Evolutionary conservation across 2,329 filamentous ascomycete species (phyloP).

Genomic region (Claviceps arundinis): DNA sequence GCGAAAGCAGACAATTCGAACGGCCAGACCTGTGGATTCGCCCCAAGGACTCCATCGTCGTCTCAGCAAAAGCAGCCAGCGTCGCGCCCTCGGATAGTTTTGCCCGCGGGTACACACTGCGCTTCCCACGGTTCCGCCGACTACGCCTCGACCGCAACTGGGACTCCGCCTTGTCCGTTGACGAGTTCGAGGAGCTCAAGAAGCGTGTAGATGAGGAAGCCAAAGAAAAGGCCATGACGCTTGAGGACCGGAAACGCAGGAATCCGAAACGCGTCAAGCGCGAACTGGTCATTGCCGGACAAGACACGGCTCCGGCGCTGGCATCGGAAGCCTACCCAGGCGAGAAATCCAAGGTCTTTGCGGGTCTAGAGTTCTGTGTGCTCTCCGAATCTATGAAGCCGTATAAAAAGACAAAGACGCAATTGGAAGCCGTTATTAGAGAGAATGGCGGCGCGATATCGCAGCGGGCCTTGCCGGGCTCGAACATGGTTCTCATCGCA

Average conservation of each 20-base stretch:
- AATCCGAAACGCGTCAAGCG: constrained; percentile 50
- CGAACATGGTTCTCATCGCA: constrained; percentile 58
- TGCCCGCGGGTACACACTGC: constrained; percentile 60
- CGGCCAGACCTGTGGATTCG: constrained; percentile 87
- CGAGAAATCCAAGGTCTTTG: constrained; percentile 53
- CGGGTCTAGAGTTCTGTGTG: constrained; percentile 68
- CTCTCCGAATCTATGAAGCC: constrained; percentile 63
- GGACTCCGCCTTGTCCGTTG: constrained; percentile 63
- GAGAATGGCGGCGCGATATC: constrained; percentile 68
- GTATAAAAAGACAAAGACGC: constrained; percentile 59
- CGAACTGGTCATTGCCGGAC: constrained; percentile 59
- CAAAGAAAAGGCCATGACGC: constrained; percentile 62
- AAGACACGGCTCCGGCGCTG: constrained; percentile 26
- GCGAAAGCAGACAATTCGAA: constrained; percentile 57
- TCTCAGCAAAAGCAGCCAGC: constrained; percentile 80
- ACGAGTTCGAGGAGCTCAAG: constrained; percentile 65
- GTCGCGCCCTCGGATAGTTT: constrained; percentile 67
- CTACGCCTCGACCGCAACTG: constrained; percentile 75
- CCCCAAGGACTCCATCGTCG: constrained; percentile 72
- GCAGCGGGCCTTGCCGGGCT: constrained; percentile 52
- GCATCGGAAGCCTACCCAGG: constrained; percentile 5
- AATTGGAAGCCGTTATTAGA: constrained; percentile 72
- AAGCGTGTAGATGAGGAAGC: constrained; percentile 55
- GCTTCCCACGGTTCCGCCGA: constrained; percentile 81
- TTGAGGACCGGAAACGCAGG: constrained; percentile 51